Conservation (phyloP, 331 rosid species). For the Acacia pycnantha region DNA sequence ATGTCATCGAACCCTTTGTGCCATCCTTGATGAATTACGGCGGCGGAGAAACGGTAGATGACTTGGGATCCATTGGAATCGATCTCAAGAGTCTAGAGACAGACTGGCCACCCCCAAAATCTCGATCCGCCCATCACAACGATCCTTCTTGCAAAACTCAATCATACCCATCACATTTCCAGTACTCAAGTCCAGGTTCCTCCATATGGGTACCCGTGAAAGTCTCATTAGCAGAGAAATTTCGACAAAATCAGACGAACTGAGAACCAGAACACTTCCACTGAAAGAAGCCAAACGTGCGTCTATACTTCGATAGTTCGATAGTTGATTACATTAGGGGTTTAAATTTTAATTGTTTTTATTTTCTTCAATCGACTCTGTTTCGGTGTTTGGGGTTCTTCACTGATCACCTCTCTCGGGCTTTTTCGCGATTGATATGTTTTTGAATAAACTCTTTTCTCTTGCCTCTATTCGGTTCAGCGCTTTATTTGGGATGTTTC, state of each 20-base stretch:
- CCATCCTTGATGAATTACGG: too few relatives aligned
- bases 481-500: constrained; percentile 94
- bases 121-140: too few relatives aligned
- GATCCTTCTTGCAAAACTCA: neutral
- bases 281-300: constrained; percentile 27
- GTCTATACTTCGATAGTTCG: neutral
- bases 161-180: neutral
- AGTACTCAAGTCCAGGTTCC: constrained; percentile 3
- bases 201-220: constrained; percentile 21
- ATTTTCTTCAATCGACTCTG: neutral
- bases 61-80: too few relatives aligned
- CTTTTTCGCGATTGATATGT: constrained; percentile 55
- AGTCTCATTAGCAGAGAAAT: constrained; percentile 7
- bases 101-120: too few relatives aligned
- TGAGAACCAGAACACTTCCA: constrained; percentile 30
- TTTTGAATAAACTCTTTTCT: constrained; percentile 64
- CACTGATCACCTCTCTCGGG: constrained; percentile 81
- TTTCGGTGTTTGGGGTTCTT: constrained; percentile 49
- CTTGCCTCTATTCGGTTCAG: constrained; percentile 84
- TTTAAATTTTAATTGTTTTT: neutral
- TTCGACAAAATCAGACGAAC: constrained; percentile 28
- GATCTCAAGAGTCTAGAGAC: too few relatives aligned
- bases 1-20: too few relatives aligned
- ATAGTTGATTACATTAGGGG: neutral
- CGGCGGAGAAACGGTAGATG: too few relatives aligned